phyloP scores from a whole-genome alignment of 108 stramenopile genomes.

The Cyclostephanos tholiformis region DNA sequence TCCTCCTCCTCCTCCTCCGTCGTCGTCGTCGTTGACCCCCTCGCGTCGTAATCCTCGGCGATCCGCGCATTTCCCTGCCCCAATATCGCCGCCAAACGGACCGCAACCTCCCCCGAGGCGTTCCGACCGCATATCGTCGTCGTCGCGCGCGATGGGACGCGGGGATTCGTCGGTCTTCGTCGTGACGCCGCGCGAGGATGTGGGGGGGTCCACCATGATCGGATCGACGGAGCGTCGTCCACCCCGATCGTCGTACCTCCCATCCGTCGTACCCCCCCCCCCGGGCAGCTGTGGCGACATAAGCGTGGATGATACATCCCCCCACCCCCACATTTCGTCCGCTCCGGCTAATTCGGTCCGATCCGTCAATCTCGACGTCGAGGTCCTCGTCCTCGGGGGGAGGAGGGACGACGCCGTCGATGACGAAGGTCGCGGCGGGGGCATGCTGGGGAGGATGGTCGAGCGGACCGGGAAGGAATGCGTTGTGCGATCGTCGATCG shows the following conservation, averaged over 20 bases:
- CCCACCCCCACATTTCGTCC: not conserved
- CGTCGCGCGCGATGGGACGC: no score
- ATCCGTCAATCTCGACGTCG: constrained; percentile 48
- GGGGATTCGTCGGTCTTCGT: no score
- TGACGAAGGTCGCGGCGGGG: not conserved
- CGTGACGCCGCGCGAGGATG: not conserved
- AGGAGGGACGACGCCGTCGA: constrained; percentile 4
- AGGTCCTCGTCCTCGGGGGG: constrained; percentile 40
- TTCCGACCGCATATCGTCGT: constrained; percentile 19
- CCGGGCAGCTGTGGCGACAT: no score
- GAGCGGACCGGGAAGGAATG: constrained; percentile 61
- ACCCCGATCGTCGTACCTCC: no score
- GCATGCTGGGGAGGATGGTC: constrained; percentile 57
- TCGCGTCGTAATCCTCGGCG: not conserved
- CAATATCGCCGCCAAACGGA: no score
- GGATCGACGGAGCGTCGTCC: no score
- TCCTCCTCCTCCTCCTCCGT: constrained; percentile 8
- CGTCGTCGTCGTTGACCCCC: constrained; percentile 5
- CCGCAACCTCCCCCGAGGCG: constrained; percentile 19
- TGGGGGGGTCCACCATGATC: no score
- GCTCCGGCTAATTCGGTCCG: constrained; percentile 60
- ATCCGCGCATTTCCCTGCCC: no score
- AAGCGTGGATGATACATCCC: no score
- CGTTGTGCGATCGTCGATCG: constrained; percentile 59
- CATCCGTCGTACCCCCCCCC: no score